These are phyloP conservation scores for Byssothecium circinans DNA, from an alignment of 2,329 filamentous ascomycete genomes.

Conservation along the genomic window DNA sequence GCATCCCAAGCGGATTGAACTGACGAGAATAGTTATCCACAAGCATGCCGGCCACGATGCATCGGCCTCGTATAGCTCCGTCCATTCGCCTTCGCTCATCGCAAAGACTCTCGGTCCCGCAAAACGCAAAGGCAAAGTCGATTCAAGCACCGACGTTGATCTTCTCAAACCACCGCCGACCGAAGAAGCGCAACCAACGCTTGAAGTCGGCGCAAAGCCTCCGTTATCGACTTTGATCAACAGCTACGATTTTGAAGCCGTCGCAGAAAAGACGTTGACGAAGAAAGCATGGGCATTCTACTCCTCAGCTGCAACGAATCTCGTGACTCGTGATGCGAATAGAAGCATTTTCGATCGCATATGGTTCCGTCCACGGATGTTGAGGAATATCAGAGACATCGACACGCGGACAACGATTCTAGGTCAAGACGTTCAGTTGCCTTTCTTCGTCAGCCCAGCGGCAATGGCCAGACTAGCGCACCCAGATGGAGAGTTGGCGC, in stretches of 20 bases:
- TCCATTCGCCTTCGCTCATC: constrained; percentile 51
- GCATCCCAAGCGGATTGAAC: not conserved
- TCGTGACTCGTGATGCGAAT: constrained; percentile 51
- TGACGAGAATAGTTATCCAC: constrained; percentile 13
- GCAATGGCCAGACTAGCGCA: constrained; percentile 33
- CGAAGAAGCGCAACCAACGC: constrained; percentile 4
- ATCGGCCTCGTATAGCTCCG: constrained; percentile 49
- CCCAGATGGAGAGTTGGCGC: constrained; percentile 31
- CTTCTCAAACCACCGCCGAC: constrained; percentile 11
- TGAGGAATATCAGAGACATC: constrained; percentile 42
- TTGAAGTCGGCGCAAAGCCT: constrained; percentile 32
- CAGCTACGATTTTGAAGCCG: constrained; percentile 48
- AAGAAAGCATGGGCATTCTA: constrained; percentile 51
- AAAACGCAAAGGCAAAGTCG: constrained; percentile 28
- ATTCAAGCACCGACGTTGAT: constrained; percentile 1
- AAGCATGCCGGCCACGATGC: constrained; percentile 26
- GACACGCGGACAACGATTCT: constrained; percentile 21
- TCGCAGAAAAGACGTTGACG: constrained; percentile 40
- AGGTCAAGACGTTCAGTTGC: constrained; percentile 18
- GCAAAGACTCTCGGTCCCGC: constrained; percentile 35
- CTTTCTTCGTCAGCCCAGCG: constrained; percentile 36
- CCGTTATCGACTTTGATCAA: constrained; percentile 44
- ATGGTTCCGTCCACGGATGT: constrained; percentile 51
- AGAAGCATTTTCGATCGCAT: constrained; percentile 49
- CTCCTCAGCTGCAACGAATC: constrained; percentile 54